A percentile compares a stretch with the other conserved stretches of the same genome.
Conservation (phyloP, 176 grass and related monocot species). For the Luzula sylvatica region DNA sequence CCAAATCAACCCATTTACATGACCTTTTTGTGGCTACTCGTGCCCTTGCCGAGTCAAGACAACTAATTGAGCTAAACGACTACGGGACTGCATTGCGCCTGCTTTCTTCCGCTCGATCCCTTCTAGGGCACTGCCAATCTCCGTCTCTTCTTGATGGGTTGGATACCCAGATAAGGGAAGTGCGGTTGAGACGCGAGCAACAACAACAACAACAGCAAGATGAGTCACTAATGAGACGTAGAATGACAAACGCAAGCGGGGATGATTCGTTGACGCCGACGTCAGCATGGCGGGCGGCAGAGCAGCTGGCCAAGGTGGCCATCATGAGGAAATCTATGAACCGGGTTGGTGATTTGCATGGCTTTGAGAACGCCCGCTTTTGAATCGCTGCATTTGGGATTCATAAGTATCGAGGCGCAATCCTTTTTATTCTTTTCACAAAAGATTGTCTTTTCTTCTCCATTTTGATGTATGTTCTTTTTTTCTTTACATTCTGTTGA, state of each 20-base stretch:
- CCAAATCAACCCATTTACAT: slow-evolving; percentile 36
- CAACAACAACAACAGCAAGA: slow-evolving; percentile 2
- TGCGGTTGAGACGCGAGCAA: slow-evolving; percentile 36
- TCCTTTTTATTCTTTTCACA: not conserved
- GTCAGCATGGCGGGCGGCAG: slow-evolving; percentile 88
- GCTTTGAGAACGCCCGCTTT: slow-evolving; percentile 95
- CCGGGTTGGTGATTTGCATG: slow-evolving; percentile 79
- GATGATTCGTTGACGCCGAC: slow-evolving; percentile 60
- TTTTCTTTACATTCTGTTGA: too few relatives aligned
- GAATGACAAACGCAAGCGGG: slow-evolving; percentile 5
- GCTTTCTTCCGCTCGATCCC: slow-evolving; percentile 59
- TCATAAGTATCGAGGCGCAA: slow-evolving; percentile 18
- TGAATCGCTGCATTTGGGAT: slow-evolving; percentile 23
- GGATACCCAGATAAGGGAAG: slow-evolving; percentile 57
- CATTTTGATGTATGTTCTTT: too few relatives aligned
- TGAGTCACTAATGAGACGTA: slow-evolving; percentile 16
- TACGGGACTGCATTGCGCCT: slow-evolving; percentile 57
- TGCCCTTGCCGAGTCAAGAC: slow-evolving; percentile 63
- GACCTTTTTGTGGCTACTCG: slow-evolving; percentile 80
- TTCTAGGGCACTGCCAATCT: slow-evolving; percentile 40
- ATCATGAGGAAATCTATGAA: slow-evolving; percentile 90
- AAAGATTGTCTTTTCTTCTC: slow-evolving; percentile 5
- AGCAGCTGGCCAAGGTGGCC: slow-evolving; percentile 96
- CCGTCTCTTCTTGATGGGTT: slow-evolving; percentile 44
- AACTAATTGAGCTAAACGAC: slow-evolving; percentile 63